These are phyloP conservation scores for Protomyces inundatus DNA, from an alignment of 1,139 yeast species.

Conservation along the genomic window DNA sequence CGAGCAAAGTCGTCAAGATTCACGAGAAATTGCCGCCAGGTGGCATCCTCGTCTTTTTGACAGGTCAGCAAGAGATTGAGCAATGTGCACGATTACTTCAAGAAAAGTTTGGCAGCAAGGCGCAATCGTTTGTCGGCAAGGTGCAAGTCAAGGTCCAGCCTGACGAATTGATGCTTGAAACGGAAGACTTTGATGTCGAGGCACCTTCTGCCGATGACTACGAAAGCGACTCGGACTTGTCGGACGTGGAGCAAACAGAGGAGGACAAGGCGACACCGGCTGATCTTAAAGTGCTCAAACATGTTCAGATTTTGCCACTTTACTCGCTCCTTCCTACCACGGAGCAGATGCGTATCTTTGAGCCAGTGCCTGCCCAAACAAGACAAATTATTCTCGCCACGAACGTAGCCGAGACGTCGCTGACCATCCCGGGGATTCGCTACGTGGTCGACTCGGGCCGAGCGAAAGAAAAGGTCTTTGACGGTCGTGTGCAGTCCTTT, in stretches of 20 bases:
- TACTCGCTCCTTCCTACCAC: slow-evolving; percentile 87
- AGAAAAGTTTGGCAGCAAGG: slow-evolving; percentile 29
- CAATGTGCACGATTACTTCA: slow-evolving; percentile 55
- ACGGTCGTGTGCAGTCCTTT: slow-evolving; percentile 83
- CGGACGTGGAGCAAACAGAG: slow-evolving; percentile 43
- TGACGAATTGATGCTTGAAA: slow-evolving; percentile 58
- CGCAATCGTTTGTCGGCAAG: slow-evolving; percentile 49
- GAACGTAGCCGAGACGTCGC: slow-evolving; percentile 94
- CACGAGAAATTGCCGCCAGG: slow-evolving; percentile 88
- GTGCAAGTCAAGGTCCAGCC: neutral
- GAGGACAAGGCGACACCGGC: slow-evolving; percentile 69
- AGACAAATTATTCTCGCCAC: slow-evolving; percentile 92
- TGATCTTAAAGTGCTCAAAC: slow-evolving; percentile 40
- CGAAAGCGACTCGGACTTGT: slow-evolving; percentile 35
- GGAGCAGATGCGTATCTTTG: slow-evolving; percentile 91
- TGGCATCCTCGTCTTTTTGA: slow-evolving; percentile 82
- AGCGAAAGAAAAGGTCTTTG: slow-evolving; percentile 77
- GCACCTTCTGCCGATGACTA: slow-evolving; percentile 33
- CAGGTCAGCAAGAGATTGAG: slow-evolving; percentile 90
- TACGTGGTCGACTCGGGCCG: slow-evolving; percentile 96
- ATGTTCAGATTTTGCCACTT: slow-evolving; percentile 82
- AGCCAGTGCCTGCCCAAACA: slow-evolving; percentile 75
- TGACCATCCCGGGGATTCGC: slow-evolving; percentile 92
- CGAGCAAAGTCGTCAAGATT: slow-evolving; percentile 75
- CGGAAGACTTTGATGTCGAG: slow-evolving; percentile 74